Conservation (phyloP, 495 filamentous ascomycete species). For the Patellaria atrata region DNA sequence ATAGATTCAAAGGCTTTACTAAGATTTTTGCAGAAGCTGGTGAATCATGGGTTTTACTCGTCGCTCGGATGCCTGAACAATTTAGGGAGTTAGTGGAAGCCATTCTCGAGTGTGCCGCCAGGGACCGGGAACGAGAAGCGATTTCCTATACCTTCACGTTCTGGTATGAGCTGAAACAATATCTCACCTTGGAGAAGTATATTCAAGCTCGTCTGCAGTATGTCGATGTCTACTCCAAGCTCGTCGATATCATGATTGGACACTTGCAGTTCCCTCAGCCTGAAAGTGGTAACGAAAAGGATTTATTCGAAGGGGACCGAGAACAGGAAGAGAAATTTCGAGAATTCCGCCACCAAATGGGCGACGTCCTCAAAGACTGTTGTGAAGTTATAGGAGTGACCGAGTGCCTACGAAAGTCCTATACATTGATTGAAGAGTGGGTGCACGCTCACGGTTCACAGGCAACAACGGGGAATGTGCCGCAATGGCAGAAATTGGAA, state of each 20-base stretch:
- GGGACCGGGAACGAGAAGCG: slow-evolving; percentile 77
- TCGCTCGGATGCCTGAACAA: slow-evolving; percentile 65
- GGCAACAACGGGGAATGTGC: slow-evolving; percentile 58
- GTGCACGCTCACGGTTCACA: slow-evolving; percentile 65
- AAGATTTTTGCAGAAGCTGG: slow-evolving; percentile 86
- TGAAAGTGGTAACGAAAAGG: slow-evolving; percentile 54
- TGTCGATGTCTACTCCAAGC: slow-evolving; percentile 63
- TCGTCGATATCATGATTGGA: slow-evolving; percentile 87
- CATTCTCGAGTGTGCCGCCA: slow-evolving; percentile 74
- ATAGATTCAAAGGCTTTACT: slow-evolving; percentile 75
- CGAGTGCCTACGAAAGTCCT: slow-evolving; percentile 79
- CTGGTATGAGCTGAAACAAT: slow-evolving; percentile 98
- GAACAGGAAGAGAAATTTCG: slow-evolving; percentile 96
- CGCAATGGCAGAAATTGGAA: slow-evolving; percentile 91
- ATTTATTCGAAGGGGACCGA: slow-evolving; percentile 89
- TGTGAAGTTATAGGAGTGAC: slow-evolving; percentile 89
- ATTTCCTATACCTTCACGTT: slow-evolving; percentile 87
- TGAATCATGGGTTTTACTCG: slow-evolving; percentile 81
- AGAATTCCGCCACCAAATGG: slow-evolving; percentile 92
- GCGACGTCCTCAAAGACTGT: slow-evolving; percentile 93
- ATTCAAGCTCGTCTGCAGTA: slow-evolving; percentile 61
- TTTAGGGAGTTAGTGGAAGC: slow-evolving; percentile 82
- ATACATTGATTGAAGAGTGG: slow-evolving; percentile 73
- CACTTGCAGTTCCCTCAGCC: slow-evolving; percentile 82
- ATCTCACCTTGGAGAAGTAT: slow-evolving; percentile 77